phyloP scores from a whole-genome alignment of 2,329 filamentous ascomycete species.

The Diplocarpon mali region DNA sequence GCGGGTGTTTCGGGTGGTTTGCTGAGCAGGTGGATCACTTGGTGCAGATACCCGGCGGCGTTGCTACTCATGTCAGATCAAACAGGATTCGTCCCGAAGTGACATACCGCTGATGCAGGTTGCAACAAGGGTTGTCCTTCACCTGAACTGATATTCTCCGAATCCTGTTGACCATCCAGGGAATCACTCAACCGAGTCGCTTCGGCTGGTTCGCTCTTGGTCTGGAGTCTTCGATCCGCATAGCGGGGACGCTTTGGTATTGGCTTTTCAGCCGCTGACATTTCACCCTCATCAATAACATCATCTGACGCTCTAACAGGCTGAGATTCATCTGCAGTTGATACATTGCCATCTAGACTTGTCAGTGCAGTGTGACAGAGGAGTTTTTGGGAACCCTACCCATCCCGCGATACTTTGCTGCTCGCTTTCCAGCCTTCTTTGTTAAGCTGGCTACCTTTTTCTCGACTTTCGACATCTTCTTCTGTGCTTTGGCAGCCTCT shows the following conservation, averaged over 20 bases:
- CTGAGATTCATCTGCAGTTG: constrained; percentile 6
- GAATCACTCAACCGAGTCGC: constrained; percentile 9
- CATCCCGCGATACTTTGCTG: constrained; percentile 5
- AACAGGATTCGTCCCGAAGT: not conserved
- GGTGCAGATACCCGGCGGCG: constrained; percentile 23
- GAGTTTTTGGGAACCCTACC: not conserved
- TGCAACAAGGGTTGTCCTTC: constrained; percentile 16
- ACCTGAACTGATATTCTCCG: constrained; percentile 16
- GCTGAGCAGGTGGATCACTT: constrained; percentile 19
- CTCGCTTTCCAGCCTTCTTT: constrained; percentile 17
- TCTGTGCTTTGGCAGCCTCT: constrained; percentile 15
- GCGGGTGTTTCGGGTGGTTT: constrained; percentile 14
- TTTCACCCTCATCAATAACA: not conserved
- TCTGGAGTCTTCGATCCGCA: constrained; percentile 13
- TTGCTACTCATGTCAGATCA: constrained; percentile 13
- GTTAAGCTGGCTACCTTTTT: constrained; percentile 15
- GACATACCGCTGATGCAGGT: constrained; percentile 8
- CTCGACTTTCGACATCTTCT: constrained; percentile 16
- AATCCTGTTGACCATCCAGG: constrained; percentile 18
- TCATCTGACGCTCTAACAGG: constrained; percentile 5
- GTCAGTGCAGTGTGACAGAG: not conserved
- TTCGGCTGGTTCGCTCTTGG: constrained; percentile 22
- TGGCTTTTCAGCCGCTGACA: constrained; percentile 1
- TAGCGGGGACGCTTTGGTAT: constrained; percentile 13
- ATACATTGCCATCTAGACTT: constrained; percentile 6